phyloP scores from a whole-genome alignment of 2,329 filamentous ascomycete genomes.

The Beauveria bassiana region DNA sequence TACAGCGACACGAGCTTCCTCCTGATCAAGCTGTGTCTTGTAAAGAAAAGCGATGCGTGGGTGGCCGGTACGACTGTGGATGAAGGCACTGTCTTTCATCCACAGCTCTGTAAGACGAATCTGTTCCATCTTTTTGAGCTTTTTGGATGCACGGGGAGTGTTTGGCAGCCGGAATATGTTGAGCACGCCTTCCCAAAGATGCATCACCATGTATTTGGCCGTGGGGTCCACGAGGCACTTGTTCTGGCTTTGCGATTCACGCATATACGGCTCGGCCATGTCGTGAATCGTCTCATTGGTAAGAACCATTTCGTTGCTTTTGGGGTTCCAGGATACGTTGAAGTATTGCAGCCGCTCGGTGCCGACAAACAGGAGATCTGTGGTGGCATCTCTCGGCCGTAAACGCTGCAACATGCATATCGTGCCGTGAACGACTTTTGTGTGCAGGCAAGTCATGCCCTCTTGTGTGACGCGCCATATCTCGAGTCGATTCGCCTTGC shows the following conservation, averaged over 20 bases:
- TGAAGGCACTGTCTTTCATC: conserved; percentile 49
- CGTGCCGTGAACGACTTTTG: conserved; percentile 73
- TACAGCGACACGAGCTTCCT: conserved; percentile 48
- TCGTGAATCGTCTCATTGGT: conserved; percentile 46
- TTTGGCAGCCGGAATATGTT: conserved; percentile 45
- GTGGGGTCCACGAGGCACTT: conserved; percentile 78
- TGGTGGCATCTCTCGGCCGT: conserved; percentile 62
- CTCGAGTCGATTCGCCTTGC: conserved; percentile 79
- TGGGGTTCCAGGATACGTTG: conserved; percentile 72
- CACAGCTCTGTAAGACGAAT: conserved; percentile 52
- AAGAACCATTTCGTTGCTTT: conserved; percentile 42
- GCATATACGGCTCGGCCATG: conserved; percentile 50
- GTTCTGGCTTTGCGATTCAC: conserved; percentile 76
- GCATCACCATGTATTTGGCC: conserved; percentile 50
- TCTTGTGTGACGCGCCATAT: conserved; percentile 66
- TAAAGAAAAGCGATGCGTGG: conserved; percentile 52
- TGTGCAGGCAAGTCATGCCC: conserved; percentile 56
- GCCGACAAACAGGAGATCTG: conserved; percentile 84
- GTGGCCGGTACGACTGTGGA: conserved; percentile 50
- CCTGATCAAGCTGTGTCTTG: conserved; percentile 42
- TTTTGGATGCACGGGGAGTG: conserved; percentile 36
- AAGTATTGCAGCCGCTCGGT: conserved; percentile 90
- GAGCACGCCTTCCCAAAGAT: conserved; percentile 53
- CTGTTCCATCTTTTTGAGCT: conserved; percentile 44
- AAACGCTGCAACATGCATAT: conserved; percentile 79